Percentiles rank a stretch among this genome's conserved stretches.
Evolutionary conservation across 371 early-diverging fungal species (phyloP).

Genomic region (Sporodiniella umbellata): DNA sequence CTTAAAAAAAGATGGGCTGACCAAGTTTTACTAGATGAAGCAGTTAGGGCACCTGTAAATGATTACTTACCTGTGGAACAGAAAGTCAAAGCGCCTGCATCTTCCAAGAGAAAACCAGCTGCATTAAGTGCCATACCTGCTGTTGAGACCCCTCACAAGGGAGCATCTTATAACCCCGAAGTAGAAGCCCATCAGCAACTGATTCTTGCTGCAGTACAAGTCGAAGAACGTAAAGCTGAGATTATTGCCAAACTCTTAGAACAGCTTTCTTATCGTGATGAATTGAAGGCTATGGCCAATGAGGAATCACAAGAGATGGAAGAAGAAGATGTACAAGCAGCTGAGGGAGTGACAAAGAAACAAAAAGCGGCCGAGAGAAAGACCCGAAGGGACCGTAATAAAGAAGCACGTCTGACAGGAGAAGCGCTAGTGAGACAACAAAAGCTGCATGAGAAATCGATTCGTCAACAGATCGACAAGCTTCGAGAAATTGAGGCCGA

Average conservation of each 20-base stretch:
- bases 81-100: constrained; percentile 52
- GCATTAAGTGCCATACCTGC: constrained; percentile 55
- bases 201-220: constrained; percentile 45
- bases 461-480: constrained; percentile 55
- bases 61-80: constrained; percentile 8
- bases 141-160: constrained; percentile 75
- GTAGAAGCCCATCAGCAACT: constrained; percentile 73
- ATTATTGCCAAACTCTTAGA: constrained; percentile 47
- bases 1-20: not conserved
- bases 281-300: constrained; percentile 40
- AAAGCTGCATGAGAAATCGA: constrained; percentile 41
- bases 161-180: constrained; percentile 89
- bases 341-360: constrained; percentile 37
- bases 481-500: constrained; percentile 48
- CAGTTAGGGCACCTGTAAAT: constrained; percentile 11
- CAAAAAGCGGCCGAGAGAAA: constrained; percentile 41
- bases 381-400: constrained; percentile 35
- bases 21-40: constrained; percentile 20
- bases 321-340: constrained; percentile 37
- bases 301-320: constrained; percentile 49
- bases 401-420: constrained; percentile 21
- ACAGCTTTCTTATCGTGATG: constrained; percentile 44
- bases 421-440: constrained; percentile 24
- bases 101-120: constrained; percentile 44
- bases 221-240: constrained; percentile 46